phyloP scores from a whole-genome alignment of 2,329 filamentous ascomycete species.

The Cytospora chrysosperma region DNA sequence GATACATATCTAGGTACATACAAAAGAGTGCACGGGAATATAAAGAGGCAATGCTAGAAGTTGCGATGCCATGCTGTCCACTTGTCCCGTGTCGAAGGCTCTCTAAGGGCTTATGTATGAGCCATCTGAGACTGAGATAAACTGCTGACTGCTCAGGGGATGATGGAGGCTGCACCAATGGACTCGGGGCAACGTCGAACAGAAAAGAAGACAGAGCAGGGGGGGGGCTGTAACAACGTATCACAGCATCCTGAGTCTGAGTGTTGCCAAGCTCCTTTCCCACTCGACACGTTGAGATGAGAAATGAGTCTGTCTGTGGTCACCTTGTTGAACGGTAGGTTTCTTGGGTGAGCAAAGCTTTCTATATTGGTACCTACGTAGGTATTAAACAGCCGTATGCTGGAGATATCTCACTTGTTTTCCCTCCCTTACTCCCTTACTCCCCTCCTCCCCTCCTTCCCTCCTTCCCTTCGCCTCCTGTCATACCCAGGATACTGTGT shows the following conservation, averaged over 20 bases:
- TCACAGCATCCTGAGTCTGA: neutral
- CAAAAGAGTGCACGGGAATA: no score
- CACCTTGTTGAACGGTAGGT: neutral
- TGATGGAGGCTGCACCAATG: neutral
- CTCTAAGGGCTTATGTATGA: no score
- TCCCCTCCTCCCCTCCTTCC: neutral
- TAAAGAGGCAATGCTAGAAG: no score
- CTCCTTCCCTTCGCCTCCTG: neutral
- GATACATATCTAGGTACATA: no score
- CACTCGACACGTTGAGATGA: neutral
- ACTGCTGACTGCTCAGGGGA: neutral
- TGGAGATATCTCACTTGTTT: neutral
- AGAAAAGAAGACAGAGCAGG: no score
- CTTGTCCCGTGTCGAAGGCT: no score
- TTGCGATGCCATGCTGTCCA: no score
- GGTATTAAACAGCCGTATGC: neutral
- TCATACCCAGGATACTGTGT: neutral
- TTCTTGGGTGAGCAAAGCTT: neutral
- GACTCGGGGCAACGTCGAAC: no score
- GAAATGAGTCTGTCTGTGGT: neutral
- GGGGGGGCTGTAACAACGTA: neutral
- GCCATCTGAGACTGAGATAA: neutral
- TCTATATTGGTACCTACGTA: neutral
- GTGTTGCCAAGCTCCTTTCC: neutral
- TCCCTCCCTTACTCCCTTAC: neutral